Percentiles rank a stretch among this genome's conserved stretches.
Conservation (phyloP, 1,284 basidiomycete species). For the Ceratobasidium sp. region DNA sequence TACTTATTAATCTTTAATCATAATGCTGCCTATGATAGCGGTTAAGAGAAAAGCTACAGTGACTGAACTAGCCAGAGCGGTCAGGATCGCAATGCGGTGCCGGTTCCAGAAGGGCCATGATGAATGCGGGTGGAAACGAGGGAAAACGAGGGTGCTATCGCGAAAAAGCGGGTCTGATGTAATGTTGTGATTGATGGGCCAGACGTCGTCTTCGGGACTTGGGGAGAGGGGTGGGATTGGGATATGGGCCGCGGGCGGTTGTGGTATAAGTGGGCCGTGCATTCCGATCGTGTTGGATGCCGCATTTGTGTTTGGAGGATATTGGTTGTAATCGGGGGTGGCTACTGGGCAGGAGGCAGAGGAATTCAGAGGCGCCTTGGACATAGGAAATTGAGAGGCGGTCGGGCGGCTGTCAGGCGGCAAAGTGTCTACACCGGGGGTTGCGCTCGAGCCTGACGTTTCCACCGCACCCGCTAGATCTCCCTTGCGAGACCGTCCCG, state of each 20-base stretch:
- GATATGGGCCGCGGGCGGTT: slow-evolving; percentile 29
- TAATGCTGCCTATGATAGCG: slow-evolving; percentile 38
- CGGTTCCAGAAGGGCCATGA: slow-evolving; percentile 36
- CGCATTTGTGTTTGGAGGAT: slow-evolving; percentile 15
- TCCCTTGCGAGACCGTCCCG: slow-evolving; percentile 20
- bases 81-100: slow-evolving; percentile 30
- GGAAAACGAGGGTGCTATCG: slow-evolving; percentile 41
- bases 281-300: slow-evolving; percentile 6
- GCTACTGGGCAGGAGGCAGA: slow-evolving; percentile 3
- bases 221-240: slow-evolving; percentile 7
- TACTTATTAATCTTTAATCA: slow-evolving; percentile 42
- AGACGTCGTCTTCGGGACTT: slow-evolving; percentile 14
- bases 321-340: not conserved
- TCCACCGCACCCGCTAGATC: not conserved
- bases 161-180: slow-evolving; percentile 41
- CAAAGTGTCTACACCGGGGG: not conserved
- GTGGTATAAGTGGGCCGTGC: slow-evolving; percentile 11
- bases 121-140: slow-evolving; percentile 29
- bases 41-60: slow-evolving; percentile 31
- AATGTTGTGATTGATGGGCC: slow-evolving; percentile 38
- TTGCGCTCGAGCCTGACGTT: not conserved
- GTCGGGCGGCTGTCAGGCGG: not conserved
- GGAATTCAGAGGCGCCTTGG: slow-evolving; percentile 10
- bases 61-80: slow-evolving; percentile 18
- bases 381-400: too few relatives aligned